phyloP scores from a whole-genome alignment of 345 rosid species.

The Theobroma cacao region DNA sequence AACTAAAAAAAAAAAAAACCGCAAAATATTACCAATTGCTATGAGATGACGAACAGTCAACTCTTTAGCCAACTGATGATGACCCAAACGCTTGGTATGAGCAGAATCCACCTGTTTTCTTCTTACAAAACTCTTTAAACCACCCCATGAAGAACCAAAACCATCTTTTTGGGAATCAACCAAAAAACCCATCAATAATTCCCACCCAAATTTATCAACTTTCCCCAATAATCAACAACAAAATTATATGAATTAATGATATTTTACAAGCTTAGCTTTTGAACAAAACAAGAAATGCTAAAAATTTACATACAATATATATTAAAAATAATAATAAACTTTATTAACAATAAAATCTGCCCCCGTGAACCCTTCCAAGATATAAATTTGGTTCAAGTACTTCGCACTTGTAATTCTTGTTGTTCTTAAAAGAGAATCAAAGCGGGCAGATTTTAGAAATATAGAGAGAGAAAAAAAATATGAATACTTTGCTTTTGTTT shows the following conservation, averaged over 20 bases:
- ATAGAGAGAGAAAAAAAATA: neutral
- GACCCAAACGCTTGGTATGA: conserved; percentile 24
- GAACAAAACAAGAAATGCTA: neutral
- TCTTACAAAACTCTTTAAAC: conserved; percentile 51
- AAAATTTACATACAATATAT: neutral
- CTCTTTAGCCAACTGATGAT: conserved; percentile 67
- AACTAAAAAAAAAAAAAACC: neutral
- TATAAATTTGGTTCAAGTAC: neutral
- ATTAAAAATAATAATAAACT: neutral
- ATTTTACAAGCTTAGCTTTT: neutral
- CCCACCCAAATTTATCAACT: neutral
- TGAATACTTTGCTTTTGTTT: neutral
- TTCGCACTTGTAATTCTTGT: neutral
- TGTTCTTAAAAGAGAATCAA: neutral
- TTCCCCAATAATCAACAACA: neutral
- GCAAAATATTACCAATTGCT: conserved; percentile 57
- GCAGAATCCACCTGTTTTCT: conserved; percentile 87
- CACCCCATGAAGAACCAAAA: conserved; percentile 45
- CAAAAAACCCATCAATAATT: conserved; percentile 45
- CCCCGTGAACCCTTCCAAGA: neutral
- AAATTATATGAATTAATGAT: neutral
- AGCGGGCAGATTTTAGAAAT: conserved; percentile 4
- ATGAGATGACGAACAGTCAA: conserved; percentile 69
- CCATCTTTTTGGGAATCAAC: conserved; percentile 45
- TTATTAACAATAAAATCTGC: conserved; percentile 7